phyloP scores from a whole-genome alignment of 1,284 basidiomycete species.

The Papiliotrema nemorosa region DNA sequence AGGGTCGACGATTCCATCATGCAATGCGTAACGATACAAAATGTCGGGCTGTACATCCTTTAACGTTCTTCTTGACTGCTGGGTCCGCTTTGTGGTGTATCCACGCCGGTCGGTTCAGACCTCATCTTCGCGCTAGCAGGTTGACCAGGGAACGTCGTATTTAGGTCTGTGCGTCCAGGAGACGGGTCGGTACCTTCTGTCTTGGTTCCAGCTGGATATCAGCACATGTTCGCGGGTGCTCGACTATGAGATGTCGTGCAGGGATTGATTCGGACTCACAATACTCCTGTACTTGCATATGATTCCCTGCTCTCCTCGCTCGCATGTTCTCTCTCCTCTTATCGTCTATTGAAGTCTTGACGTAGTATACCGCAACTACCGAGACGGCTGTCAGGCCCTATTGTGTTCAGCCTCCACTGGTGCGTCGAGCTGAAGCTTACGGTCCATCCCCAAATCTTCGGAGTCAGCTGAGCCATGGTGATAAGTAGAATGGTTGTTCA shows the following conservation, averaged over 20 bases:
- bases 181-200: background rate
- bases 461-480: background rate
- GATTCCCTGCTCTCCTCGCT: background rate
- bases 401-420: background rate
- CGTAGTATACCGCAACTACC: background rate
- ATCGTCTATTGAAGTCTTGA: background rate
- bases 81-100: conserved; percentile 1
- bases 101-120: conserved; percentile 7
- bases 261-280: background rate
- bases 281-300: background rate
- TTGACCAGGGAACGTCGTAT: conserved; percentile 3
- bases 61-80: conserved; percentile 1
- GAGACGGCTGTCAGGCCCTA: background rate
- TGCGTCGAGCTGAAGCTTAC: background rate
- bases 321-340: background rate
- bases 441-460: background rate
- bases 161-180: background rate
- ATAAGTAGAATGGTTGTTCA: too few species aligned
- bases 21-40: too few species aligned
- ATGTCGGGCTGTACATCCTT: too few species aligned
- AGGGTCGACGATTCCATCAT: background rate
- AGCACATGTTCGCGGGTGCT: too few species aligned
- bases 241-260: too few species aligned
- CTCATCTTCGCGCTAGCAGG: background rate
- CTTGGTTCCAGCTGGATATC: too few species aligned